A percentile compares a stretch with the other conserved stretches of the same genome.
Conservation (phyloP, 148 eudicot genomes). For the Diospyros lotus region DNA sequence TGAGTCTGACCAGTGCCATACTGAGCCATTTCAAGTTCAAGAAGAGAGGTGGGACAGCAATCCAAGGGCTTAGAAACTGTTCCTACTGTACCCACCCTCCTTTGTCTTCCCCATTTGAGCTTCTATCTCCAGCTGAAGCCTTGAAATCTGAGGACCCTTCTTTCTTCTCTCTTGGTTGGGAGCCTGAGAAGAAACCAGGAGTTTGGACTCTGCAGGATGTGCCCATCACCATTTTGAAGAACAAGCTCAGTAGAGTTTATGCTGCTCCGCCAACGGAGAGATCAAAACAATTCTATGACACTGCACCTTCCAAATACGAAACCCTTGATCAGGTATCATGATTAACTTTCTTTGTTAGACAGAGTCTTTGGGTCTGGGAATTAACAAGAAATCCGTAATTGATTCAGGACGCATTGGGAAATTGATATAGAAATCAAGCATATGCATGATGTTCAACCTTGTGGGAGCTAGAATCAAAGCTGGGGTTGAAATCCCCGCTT, state of each 20-base stretch:
- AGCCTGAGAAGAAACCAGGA: conserved; percentile 62
- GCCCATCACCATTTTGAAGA: conserved; percentile 61
- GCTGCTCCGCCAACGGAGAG: conserved; percentile 64
- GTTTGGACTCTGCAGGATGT: conserved; percentile 58
- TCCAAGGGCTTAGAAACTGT: conserved; percentile 65
- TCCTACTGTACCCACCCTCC: conserved; percentile 78
- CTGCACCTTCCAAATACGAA: conserved; percentile 77
- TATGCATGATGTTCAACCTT: too few relatives aligned
- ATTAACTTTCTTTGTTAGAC: too few relatives aligned
- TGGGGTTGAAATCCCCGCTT: too few relatives aligned
- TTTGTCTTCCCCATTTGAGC: conserved; percentile 61
- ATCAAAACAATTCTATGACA: conserved; percentile 50
- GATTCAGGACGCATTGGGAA: too few relatives aligned
- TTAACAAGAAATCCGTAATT: too few relatives aligned
- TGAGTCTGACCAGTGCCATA: conserved; percentile 54
- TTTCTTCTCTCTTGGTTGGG: conserved; percentile 56
- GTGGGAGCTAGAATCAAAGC: too few relatives aligned
- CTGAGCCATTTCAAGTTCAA: conserved; percentile 61
- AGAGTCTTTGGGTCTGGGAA: too few relatives aligned
- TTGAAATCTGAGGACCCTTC: conserved; percentile 73
- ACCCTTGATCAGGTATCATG: conserved; percentile 81
- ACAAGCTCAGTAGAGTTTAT: conserved; percentile 83
- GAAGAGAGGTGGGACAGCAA: conserved; percentile 51
- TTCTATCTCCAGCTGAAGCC: conserved; percentile 71
- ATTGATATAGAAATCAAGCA: too few relatives aligned